These are phyloP conservation scores for Eutrema yunnanense DNA, from an alignment of 345 rosid species.

Conservation along the genomic window DNA sequence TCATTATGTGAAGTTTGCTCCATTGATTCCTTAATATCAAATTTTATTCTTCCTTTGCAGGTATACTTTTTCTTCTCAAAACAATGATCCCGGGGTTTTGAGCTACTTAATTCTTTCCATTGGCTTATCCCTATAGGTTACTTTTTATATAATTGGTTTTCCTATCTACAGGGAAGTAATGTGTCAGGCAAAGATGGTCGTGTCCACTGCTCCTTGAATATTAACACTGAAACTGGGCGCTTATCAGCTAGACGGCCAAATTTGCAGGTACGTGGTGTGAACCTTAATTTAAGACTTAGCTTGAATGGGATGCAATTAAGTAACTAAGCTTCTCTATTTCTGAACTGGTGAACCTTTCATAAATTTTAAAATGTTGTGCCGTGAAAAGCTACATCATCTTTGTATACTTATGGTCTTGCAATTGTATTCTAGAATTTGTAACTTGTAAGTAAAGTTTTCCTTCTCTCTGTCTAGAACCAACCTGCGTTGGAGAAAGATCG, in stretches of 20 bases:
- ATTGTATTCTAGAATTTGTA: background rate
- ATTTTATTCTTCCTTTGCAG: conserved; percentile 96
- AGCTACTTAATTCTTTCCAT: background rate
- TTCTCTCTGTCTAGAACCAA: conserved; percentile 58
- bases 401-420: background rate
- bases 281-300: background rate
- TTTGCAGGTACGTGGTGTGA: conserved; percentile 57
- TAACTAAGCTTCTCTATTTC: conserved; percentile 16
- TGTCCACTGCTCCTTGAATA: conserved; percentile 92
- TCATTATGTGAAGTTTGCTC: conserved; percentile 88
- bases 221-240: conserved; percentile 97
- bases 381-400: too few species aligned
- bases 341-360: background rate
- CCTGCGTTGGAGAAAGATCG: conserved; percentile 99
- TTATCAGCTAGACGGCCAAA: conserved; percentile 96
- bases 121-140: background rate
- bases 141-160: background rate
- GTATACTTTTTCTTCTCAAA: conserved; percentile 29
- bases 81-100: background rate
- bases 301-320: conserved; percentile 8
- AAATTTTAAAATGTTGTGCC: too few species aligned
- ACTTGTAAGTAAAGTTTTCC: background rate
- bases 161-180: conserved; percentile 56
- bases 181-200: conserved; percentile 78
- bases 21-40: conserved; percentile 86